Evolutionary conservation across 1,284 basidiomycete species (phyloP).

Genomic region (Porogramme epimiltina): DNA sequence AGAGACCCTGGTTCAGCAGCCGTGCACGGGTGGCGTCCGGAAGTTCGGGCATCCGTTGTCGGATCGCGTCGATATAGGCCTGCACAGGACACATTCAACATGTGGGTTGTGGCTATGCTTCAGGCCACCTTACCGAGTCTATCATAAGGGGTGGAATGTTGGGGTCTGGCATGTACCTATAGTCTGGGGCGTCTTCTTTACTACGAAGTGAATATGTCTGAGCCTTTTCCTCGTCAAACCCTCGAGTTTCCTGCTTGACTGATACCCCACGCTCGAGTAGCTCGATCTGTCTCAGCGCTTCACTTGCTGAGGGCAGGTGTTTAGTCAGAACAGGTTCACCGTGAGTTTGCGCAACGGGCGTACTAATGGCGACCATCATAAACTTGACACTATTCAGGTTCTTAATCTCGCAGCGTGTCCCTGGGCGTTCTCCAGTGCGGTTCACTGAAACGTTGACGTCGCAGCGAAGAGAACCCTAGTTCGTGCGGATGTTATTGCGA

Average conservation of each 20-base stretch:
- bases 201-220: slow-evolving; percentile 83
- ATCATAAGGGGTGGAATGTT: slow-evolving; percentile 84
- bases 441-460: slow-evolving; percentile 96
- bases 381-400: slow-evolving; percentile 94
- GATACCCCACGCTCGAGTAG: slow-evolving; percentile 50
- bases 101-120: background rate
- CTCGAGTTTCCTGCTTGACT: slow-evolving; percentile 87
- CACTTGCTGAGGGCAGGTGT: slow-evolving; percentile 50
- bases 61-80: slow-evolving; percentile 62
- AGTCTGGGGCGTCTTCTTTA: slow-evolving; percentile 95
- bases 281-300: slow-evolving; percentile 72
- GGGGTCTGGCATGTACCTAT: slow-evolving; percentile 98
- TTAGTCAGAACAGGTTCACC: background rate
- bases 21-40: slow-evolving; percentile 69
- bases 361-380: slow-evolving; percentile 87
- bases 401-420: slow-evolving; percentile 95
- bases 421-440: slow-evolving; percentile 60
- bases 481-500: background rate
- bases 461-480: slow-evolving; percentile 88
- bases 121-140: slow-evolving; percentile 45
- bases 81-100: slow-evolving; percentile 29
- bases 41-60: slow-evolving; percentile 73
- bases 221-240: slow-evolving; percentile 83
- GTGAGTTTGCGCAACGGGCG: slow-evolving; percentile 27
- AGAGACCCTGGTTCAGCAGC: slow-evolving; percentile 56